A percentile compares a stretch with the other conserved stretches of the same genome.
Evolutionary conservation across 163 green algal species (phyloP).

Genomic region (Smithsoniella earleae): DNA sequence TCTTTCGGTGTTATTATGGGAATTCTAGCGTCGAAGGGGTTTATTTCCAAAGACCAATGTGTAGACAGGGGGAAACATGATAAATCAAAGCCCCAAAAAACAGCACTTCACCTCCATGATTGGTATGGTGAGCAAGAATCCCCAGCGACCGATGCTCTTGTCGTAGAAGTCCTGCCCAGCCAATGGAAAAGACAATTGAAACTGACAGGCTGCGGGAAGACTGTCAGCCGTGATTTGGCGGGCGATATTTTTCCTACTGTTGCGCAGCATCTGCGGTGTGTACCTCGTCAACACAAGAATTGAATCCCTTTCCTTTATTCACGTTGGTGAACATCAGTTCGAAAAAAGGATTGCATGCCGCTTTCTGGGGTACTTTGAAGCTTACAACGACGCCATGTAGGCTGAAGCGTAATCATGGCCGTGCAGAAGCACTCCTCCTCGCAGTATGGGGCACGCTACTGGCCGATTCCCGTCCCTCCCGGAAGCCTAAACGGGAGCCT

Average conservation of each 20-base stretch:
- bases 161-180: background rate
- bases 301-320: background rate
- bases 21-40: background rate
- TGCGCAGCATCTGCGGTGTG: background rate
- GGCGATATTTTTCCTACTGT: background rate
- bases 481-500: too few relatives aligned
- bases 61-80: background rate
- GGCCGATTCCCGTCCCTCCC: too few relatives aligned
- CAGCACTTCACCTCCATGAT: background rate
- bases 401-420: conserved; percentile 17
- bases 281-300: background rate
- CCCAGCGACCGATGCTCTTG: background rate
- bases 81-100: too few relatives aligned
- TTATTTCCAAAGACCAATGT: background rate
- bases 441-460: background rate
- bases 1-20: conserved; percentile 17
- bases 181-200: conserved; percentile 23
- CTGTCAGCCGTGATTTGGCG: conserved; percentile 15
- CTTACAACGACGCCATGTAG: too few relatives aligned
- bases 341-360: too few relatives aligned
- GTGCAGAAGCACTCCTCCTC: background rate
- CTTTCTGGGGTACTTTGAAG: too few relatives aligned
- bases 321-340: too few relatives aligned
- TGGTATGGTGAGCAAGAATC: background rate
- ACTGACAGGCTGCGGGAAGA: background rate